These are phyloP conservation scores for Lithospermum erythrorhizon DNA, from an alignment of 257 asterid genomes.

Conservation along the genomic window DNA sequence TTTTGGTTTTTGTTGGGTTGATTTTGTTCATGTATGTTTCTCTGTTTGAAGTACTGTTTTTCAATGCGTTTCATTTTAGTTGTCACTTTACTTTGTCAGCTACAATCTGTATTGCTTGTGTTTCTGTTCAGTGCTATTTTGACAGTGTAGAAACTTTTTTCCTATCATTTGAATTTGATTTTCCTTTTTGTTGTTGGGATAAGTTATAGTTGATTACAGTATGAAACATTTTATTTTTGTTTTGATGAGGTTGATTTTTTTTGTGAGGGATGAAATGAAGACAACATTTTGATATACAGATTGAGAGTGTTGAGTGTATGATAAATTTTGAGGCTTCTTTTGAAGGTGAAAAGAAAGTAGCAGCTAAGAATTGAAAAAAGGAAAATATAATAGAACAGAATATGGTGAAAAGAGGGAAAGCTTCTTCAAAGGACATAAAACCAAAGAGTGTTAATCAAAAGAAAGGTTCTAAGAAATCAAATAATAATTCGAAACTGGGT, in stretches of 20 bases:
- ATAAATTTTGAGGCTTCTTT: not conserved
- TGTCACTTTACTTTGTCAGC: too few relatives aligned
- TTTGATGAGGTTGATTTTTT: not conserved
- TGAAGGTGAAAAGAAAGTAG: conserved; percentile 6
- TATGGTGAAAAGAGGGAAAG: conserved; percentile 50
- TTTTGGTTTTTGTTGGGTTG: too few relatives aligned
- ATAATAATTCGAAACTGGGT: conserved; percentile 74
- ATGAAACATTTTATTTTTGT: not conserved
- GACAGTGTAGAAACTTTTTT: too few relatives aligned
- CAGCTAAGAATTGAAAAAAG: not conserved
- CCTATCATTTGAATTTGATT: too few relatives aligned
- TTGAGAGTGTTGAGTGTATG: not conserved
- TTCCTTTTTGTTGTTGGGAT: not conserved
- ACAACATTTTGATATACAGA: too few relatives aligned
- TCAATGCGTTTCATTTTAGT: too few relatives aligned
- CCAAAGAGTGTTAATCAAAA: conserved; percentile 40
- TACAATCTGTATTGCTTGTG: too few relatives aligned
- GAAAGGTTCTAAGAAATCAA: conserved; percentile 32
- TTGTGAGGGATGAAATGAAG: not conserved
- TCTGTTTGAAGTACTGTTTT: too few relatives aligned
- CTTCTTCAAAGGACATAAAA: conserved; percentile 45
- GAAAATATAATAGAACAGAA: not conserved
- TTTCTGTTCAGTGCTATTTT: too few relatives aligned
- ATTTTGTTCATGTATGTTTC: too few relatives aligned
- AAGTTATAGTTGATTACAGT: too few relatives aligned